Evolutionary conservation across 257 asterid genomes (phyloP).

Genomic region (Petunia secreta): DNA sequence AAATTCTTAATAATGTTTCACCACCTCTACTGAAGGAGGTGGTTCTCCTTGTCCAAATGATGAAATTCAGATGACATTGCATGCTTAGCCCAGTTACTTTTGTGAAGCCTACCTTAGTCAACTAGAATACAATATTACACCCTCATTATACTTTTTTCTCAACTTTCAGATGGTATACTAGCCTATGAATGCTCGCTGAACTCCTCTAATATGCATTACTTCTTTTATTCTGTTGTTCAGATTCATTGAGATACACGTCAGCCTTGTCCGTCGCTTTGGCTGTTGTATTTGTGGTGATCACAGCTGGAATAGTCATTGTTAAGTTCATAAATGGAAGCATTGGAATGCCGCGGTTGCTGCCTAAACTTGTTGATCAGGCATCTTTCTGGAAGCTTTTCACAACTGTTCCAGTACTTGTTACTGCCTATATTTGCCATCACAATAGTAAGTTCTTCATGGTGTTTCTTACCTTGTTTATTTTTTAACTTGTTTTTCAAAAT

Average conservation of each 20-base stretch:
- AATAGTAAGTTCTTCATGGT: conserved; percentile 52
- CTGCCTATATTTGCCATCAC: conserved; percentile 91
- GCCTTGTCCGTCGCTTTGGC: conserved; percentile 85
- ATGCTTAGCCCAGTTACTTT: neutral
- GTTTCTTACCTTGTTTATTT: neutral
- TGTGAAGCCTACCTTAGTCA: neutral
- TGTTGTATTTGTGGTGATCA: conserved; percentile 74
- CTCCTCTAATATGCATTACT: neutral
- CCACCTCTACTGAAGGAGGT: neutral
- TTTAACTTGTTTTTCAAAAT: too few relatives aligned
- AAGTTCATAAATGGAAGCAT: conserved; percentile 75
- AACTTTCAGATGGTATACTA: neutral
- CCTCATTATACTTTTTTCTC: neutral
- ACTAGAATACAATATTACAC: neutral
- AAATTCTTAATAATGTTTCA: neutral
- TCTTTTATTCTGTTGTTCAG: conserved; percentile 37
- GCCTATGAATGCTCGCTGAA: neutral
- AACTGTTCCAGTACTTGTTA: conserved; percentile 76
- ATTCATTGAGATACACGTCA: conserved; percentile 89
- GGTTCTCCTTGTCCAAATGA: neutral
- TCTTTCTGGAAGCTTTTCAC: conserved; percentile 94
- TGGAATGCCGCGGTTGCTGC: conserved; percentile 73
- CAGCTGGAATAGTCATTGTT: conserved; percentile 68
- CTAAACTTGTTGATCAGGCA: conserved; percentile 68
- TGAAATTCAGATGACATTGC: neutral